These are phyloP conservation scores for Geosmithia morbida DNA, from an alignment of 2,329 filamentous ascomycete genomes.

Conservation along the genomic window DNA sequence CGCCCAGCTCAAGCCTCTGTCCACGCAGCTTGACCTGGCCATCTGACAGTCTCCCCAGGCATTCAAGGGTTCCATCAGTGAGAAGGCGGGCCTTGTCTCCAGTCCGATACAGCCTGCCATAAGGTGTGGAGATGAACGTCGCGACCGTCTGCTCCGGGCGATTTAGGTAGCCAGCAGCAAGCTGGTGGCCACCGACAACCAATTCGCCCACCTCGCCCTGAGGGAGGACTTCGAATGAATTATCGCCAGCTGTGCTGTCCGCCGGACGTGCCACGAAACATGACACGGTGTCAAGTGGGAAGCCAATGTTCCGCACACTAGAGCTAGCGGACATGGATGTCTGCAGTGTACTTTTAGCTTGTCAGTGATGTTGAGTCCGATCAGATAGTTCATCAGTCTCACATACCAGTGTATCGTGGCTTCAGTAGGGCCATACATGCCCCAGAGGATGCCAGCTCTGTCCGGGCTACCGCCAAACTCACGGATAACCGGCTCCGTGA, in stretches of 20 bases:
- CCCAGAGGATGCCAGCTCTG: constrained; percentile 57
- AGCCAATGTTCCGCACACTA: constrained; percentile 56
- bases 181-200: constrained; percentile 64
- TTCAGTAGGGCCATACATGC: constrained; percentile 91
- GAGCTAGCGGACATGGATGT: constrained; percentile 40
- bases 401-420: constrained; percentile 69
- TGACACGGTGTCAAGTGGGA: constrained; percentile 69
- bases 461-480: constrained; percentile 56
- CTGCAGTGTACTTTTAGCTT: constrained; percentile 47
- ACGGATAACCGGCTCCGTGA: constrained; percentile 59
- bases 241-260: constrained; percentile 7
- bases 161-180: constrained; percentile 73
- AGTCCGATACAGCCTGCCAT: constrained; percentile 66
- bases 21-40: constrained; percentile 82
- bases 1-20: constrained; percentile 68
- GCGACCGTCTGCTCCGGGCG: constrained; percentile 57
- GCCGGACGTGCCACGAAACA: constrained; percentile 50
- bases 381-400: not conserved
- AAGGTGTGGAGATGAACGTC: constrained; percentile 54
- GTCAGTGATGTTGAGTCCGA: constrained; percentile 1
- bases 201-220: constrained; percentile 63
- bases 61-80: constrained; percentile 59
- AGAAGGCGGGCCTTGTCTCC: constrained; percentile 68
- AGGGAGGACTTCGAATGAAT: constrained; percentile 38
- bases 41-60: constrained; percentile 61